Base-by-base conservation (phyloP, 352 stramenopile genomes). In the Peronospora belbahrii region DNA sequence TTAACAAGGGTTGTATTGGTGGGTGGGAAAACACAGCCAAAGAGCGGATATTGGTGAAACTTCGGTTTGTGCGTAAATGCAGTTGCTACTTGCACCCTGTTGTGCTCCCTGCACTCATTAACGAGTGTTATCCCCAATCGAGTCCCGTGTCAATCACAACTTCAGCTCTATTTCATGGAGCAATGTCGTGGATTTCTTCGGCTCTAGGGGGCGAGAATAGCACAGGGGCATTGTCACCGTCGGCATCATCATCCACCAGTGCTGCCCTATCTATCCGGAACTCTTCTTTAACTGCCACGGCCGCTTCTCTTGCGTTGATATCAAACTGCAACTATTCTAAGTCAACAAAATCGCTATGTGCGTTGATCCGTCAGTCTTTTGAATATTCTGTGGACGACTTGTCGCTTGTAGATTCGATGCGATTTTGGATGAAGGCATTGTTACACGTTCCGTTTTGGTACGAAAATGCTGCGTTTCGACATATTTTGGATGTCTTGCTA, bases 1-100 rank as follows among this genome's bases (percentile, higher is more conserved):
- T 91, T 5, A 79, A 88, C 35, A 84, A 86, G 32, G 80, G 80
- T 0, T 88, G 88, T 37, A 88, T 91, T 19, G 77, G 74, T 33
- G 74, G 76, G 2, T 88, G 80, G 80, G 80, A 88, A 42, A 66
- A 50, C 14, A 82, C 68, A 1, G 77, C 80, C 19, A 88, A 88
- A 50, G 18, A 58, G 2, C 72, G 76, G 17, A 75, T 94, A 3
- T 17, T 88, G 20, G 56, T 59, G 3, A 85, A 88, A 40, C 55
- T 94, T 25, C 69, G 69, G 4, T 88, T 89, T 46, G 72, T 90
- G 13, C 74, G 78, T 4, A 69, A 88, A 33, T 88, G 78, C 49
- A 89, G 70, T 44, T 67, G 70, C 4, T 87, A 66, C 30, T 44
- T 87, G 22, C 75, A 87, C 34, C 75, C 75, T 1, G 56, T 82